Evolutionary conservation across 1,284 basidiomycete genomes (phyloP).

Genomic region (Ceratobasidium sp.): DNA sequence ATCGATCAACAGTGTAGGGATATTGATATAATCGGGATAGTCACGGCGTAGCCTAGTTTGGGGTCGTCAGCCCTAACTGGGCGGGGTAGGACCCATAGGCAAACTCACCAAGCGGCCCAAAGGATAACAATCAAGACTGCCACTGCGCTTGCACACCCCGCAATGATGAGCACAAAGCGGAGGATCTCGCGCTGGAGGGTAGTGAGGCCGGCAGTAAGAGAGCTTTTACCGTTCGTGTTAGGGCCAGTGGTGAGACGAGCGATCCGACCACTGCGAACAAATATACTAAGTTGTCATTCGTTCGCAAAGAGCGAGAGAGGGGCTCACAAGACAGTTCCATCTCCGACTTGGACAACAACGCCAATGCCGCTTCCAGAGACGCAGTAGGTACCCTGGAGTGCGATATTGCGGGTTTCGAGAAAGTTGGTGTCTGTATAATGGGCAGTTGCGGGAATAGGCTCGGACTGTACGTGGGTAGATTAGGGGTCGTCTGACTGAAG

Average conservation of each 20-base stretch:
- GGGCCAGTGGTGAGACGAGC: slow-evolving; percentile 58
- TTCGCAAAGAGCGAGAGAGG: neutral
- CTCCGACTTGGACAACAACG: slow-evolving; percentile 39
- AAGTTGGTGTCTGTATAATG: slow-evolving; percentile 56
- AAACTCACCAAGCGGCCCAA: slow-evolving; percentile 66
- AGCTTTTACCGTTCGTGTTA: slow-evolving; percentile 51
- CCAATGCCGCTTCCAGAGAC: slow-evolving; percentile 59
- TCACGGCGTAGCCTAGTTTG: slow-evolving; percentile 56
- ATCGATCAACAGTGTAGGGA: slow-evolving; percentile 68
- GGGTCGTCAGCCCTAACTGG: neutral
- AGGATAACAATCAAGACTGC: slow-evolving; percentile 69
- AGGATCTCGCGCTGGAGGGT: slow-evolving; percentile 60
- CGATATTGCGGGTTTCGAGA: slow-evolving; percentile 54
- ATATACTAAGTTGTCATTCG: neutral
- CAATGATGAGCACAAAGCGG: slow-evolving; percentile 62
- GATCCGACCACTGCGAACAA: slow-evolving; percentile 56
- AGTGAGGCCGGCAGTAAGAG: slow-evolving; percentile 52
- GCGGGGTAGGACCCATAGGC: neutral
- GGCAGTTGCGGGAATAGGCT: slow-evolving; percentile 55
- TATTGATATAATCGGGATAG: slow-evolving; percentile 70
- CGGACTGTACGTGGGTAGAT: slow-evolving; percentile 35
- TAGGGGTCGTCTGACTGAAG: neutral
- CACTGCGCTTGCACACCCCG: slow-evolving; percentile 55
- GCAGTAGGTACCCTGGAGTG: slow-evolving; percentile 70
- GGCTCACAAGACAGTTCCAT: slow-evolving; percentile 56